Conservation (phyloP, 2,329 filamentous ascomycete genomes). For the Colletotrichum cordylinicola region DNA sequence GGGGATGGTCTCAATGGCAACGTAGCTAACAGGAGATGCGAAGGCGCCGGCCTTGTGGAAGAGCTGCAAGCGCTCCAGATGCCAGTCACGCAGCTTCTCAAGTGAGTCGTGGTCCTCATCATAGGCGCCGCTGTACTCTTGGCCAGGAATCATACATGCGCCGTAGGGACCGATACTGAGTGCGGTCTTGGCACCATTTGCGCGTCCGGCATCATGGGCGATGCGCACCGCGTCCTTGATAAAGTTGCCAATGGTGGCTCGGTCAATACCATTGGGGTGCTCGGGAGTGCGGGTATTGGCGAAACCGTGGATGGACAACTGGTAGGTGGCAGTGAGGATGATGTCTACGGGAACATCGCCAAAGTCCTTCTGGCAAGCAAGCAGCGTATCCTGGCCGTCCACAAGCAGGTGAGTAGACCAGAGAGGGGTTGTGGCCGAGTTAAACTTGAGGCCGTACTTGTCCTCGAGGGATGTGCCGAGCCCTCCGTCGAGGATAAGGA, state of each 20-base stretch:
- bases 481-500: conserved; percentile 68
- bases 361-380: conserved; percentile 63
- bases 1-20: conserved; percentile 72
- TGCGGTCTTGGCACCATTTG: conserved; percentile 45
- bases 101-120: conserved; percentile 51
- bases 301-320: conserved; percentile 65
- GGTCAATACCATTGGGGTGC: conserved; percentile 49
- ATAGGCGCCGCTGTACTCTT: conserved; percentile 70
- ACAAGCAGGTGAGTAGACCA: conserved; percentile 74
- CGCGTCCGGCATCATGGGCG: conserved; percentile 38
- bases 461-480: conserved; percentile 71
- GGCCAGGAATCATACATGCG: conserved; percentile 68
- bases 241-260: conserved; percentile 42
- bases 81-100: conserved; percentile 59
- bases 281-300: conserved; percentile 47
- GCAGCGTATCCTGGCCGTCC: conserved; percentile 54
- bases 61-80: conserved; percentile 56
- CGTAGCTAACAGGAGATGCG: conserved; percentile 50
- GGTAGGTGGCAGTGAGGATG: conserved; percentile 72
- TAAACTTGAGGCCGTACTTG: conserved; percentile 58
- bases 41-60: conserved; percentile 49
- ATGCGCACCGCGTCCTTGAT: conserved; percentile 51
- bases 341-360: conserved; percentile 63
- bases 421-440: conserved; percentile 56
- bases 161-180: conserved; percentile 72